A percentile compares a stretch with the other conserved stretches of the same genome.
Conservation (phyloP, 768 basidiomycete species). For the Termitomyces sp. region DNA sequence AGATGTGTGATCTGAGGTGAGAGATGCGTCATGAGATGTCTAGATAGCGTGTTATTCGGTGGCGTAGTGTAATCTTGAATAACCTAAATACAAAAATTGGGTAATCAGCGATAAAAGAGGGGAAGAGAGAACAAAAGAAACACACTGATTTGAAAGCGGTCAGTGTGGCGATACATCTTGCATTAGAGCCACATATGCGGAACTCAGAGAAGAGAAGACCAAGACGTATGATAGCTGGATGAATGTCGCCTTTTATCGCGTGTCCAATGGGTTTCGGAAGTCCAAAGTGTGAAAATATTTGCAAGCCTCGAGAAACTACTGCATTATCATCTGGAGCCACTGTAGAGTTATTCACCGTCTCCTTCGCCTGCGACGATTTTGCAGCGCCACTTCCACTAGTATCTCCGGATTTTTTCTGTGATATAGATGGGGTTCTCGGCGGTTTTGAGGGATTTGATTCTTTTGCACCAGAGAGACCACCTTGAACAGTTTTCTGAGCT, state of each 20-base stretch:
- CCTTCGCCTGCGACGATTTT: constrained; percentile 18
- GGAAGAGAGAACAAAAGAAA: constrained; percentile 13
- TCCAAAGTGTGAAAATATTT: constrained; percentile 86
- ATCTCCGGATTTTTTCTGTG: constrained; percentile 30
- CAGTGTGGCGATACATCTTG: constrained; percentile 89
- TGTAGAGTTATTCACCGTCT: constrained; percentile 16
- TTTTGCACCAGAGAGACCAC: constrained; percentile 16
- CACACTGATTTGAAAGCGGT: constrained; percentile 87
- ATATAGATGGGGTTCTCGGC: constrained; percentile 22
- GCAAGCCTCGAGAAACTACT: constrained; percentile 56
- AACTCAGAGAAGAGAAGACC: constrained; percentile 91
- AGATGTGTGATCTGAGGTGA: constrained; percentile 92
- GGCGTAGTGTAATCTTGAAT: constrained; percentile 90
- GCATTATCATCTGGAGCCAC: constrained; percentile 22
- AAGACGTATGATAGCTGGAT: constrained; percentile 82
- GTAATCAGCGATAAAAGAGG: background rate
- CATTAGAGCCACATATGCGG: constrained; percentile 91
- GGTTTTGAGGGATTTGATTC: constrained; percentile 16
- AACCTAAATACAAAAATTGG: constrained; percentile 57
- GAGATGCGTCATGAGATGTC: constrained; percentile 88
- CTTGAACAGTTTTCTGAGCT: constrained; percentile 31
- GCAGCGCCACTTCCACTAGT: constrained; percentile 14
- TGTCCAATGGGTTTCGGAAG: constrained; percentile 54
- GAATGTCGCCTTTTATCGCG: constrained; percentile 76
- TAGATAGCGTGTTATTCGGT: constrained; percentile 77